Percentiles rank a stretch among this genome's conserved stretches.
phyloP scores from a whole-genome alignment of 2,329 filamentous ascomycete genomes.

The Pyricularia sp. region DNA sequence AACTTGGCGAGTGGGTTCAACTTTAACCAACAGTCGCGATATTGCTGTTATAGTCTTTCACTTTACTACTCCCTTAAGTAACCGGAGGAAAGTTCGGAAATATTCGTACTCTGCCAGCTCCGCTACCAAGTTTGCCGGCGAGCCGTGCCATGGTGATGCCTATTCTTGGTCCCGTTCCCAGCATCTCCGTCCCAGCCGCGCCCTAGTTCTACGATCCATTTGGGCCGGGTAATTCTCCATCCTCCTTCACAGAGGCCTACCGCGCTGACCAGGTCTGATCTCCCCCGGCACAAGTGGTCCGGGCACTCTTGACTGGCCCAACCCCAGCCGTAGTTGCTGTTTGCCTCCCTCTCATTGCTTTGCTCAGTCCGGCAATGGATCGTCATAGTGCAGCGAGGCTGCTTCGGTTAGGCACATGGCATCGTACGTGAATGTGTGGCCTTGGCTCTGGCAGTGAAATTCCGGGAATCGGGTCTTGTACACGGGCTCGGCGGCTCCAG shows the following conservation, averaged over 20 bases:
- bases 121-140: too few species aligned
- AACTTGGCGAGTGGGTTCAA: neutral
- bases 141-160: neutral
- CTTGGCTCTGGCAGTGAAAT: neutral
- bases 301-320: neutral
- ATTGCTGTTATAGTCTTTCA: neutral
- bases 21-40: neutral
- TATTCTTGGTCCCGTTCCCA: neutral
- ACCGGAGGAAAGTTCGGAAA: neutral
- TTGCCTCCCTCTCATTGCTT: neutral
- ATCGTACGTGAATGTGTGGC: neutral
- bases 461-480: neutral
- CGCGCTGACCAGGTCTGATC: neutral
- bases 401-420: neutral
- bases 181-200: too few species aligned
- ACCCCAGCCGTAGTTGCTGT: neutral
- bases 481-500: neutral
- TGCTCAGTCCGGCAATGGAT: neutral
- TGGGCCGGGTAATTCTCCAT: neutral
- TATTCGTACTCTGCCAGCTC: neutral
- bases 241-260: neutral
- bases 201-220: neutral
- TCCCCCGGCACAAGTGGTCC: neutral
- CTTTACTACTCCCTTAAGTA: neutral
- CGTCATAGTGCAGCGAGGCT: neutral